Base-by-base conservation (phyloP, 192 early-diverging fungal genomes). In the Paraglomus occultum region DNA sequence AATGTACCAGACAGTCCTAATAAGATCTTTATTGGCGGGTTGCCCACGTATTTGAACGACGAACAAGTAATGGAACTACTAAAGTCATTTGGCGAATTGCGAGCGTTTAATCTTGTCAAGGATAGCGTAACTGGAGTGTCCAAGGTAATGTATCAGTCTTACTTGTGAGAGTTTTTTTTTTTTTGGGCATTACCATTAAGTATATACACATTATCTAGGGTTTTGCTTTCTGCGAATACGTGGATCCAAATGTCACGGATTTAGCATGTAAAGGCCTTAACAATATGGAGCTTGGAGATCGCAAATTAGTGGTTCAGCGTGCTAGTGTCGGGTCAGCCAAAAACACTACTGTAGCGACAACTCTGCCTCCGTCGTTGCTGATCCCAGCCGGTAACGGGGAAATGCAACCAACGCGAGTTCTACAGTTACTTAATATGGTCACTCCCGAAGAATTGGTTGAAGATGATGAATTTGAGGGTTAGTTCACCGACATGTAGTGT, bases 181-280 rank as follows among this genome's bases (percentile, higher is more conserved):
- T 48, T 17, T 18, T 22, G 60, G 8, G 49, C 12, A 31, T 23
- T 70, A 54, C 42, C 40, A 11, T 31, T 31, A 31, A 31, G 39
- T 22, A 1, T 52, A 15, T 59, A 14, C 67, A 20, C 70, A 57
- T 39, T 42, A 48, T 14, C 3, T 71, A 93, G 80, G 97, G 97
- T 2, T 97, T 92, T 82, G 97, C 95, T 3, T 97, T 99, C 70
- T 96, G 95, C 75, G 97, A 99, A 79, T 99, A 95, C 67, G 82
- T 84, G 15, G 92, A 97, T 75, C 88, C 93, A 17, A 83, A 70
- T 31, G 77, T 96, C 12, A 98, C 96, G 6, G 97, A 99, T 71
- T 81, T 94, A 47, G 97, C 93, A 11, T 96, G 94, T 72, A 87
- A 96, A 73, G 95, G 94, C 1, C 86, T 99, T 31, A 96, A 98